Conservation (phyloP, 2,329 filamentous ascomycete species). For the Capronia coronata region DNA sequence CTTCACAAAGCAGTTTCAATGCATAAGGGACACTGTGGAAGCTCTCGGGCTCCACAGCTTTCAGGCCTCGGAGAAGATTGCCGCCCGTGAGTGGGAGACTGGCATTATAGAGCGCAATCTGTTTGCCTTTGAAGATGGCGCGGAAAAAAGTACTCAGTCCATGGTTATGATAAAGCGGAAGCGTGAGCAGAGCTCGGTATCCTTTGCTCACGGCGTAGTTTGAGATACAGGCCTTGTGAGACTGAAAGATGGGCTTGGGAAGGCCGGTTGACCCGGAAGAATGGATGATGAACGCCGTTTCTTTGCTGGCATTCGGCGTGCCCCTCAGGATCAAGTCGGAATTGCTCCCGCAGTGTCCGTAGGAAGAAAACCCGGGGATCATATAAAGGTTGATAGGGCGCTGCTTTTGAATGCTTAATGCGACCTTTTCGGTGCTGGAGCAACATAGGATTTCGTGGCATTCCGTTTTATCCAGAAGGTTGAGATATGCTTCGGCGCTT, state of each 20-base stretch:
- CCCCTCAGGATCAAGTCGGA: too few species aligned
- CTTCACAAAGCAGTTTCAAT: conserved; percentile 57
- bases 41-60: conserved; percentile 43
- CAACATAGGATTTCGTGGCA: conserved; percentile 35
- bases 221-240: conserved; percentile 30
- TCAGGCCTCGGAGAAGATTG: conserved; percentile 44
- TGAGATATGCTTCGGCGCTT: conserved; percentile 45
- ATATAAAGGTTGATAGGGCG: too few species aligned
- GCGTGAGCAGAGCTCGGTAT: conserved; percentile 38
- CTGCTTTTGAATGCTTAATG: too few species aligned
- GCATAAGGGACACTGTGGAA: conserved; percentile 50
- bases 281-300: conserved; percentile 37
- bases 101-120: conserved; percentile 51
- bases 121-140: conserved; percentile 46
- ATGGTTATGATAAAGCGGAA: conserved; percentile 54
- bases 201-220: conserved; percentile 21
- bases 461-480: conserved; percentile 35
- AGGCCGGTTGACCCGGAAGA: conserved; percentile 46
- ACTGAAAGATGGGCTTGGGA: conserved; percentile 43
- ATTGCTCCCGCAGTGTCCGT: too few species aligned
- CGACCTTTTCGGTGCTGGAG: conserved; percentile 24
- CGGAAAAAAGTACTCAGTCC: conserved; percentile 52
- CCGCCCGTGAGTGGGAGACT: conserved; percentile 49
- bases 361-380: too few species aligned
- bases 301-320: conserved; percentile 1